Base-by-base conservation (phyloP, 345 rosid species). In the Aquilaria malaccensis region DNA sequence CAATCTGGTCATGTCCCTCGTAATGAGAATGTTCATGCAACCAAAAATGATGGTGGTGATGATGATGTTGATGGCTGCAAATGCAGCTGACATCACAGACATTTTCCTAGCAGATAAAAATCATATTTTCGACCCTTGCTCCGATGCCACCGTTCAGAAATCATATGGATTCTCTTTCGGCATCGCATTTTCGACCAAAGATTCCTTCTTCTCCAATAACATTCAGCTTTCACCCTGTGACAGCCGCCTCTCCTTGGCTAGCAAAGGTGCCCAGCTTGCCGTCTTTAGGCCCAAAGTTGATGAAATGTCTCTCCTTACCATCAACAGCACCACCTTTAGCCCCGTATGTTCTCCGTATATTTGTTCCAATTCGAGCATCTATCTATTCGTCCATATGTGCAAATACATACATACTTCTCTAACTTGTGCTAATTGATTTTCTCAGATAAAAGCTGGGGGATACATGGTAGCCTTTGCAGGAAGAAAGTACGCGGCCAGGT, bases 401-500 rank as follows among this genome's bases (percentile, higher is more conserved):
- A 22, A 22, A 37, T 37, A 7, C 43, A 37, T 37, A 7, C 43
- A 37, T 37, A 9, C 43, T 37, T 9, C 43, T 37, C 5, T 37
- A 22, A 37, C 3, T 41, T 43, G 43, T 29, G 55, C 2, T 13
- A 30, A 13, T 32, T 33, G 2, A 14, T 50, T 32, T 50, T 13
- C 2, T 15, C 78, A 93, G 97, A 66, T 65, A 22, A 30, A 60
- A 66, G 62, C 77, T 13, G 96, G 97, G 58, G 96, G 96, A 48
- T 77, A 63, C 68, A 80, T 90, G 96, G 97, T 94, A 15, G 99
- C 96, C 46, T 94, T 90, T 61, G 93, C 97, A 2, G 99, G 99
- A 29, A 76, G 85, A 14, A 86, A 86, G 69, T 91, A 94, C 43
- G 97, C 99, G 49, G 99, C 97, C 45, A 86, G 99, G 79, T 94